phyloP scores from a whole-genome alignment of 768 basidiomycete species.

The Amanita exitialis region DNA sequence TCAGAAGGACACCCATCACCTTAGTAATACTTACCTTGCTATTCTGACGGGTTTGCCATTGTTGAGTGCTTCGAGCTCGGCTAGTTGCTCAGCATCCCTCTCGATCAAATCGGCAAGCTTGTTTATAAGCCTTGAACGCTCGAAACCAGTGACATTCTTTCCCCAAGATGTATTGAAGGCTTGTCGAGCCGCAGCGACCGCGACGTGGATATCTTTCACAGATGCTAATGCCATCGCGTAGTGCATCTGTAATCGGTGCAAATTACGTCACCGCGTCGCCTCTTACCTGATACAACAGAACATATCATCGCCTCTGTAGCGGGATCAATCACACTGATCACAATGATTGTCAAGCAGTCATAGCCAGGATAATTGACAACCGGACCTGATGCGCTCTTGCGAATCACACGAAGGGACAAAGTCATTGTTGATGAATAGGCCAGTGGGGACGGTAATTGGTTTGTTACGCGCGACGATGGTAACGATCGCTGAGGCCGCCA shows the following conservation, averaged over 20 bases:
- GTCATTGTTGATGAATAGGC: slow-evolving; percentile 87
- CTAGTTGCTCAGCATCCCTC: slow-evolving; percentile 69
- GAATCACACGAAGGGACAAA: slow-evolving; percentile 74
- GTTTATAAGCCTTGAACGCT: slow-evolving; percentile 72
- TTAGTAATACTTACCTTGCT: slow-evolving; percentile 19
- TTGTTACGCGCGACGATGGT: slow-evolving; percentile 32
- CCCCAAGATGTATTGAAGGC: slow-evolving; percentile 88
- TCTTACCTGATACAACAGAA: slow-evolving; percentile 51
- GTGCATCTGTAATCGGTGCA: background rate
- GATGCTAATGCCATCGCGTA: slow-evolving; percentile 32
- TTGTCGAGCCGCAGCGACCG: slow-evolving; percentile 72
- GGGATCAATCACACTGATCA: slow-evolving; percentile 63
- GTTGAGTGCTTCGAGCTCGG: slow-evolving; percentile 78
- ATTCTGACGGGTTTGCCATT: slow-evolving; percentile 82
- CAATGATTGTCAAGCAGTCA: background rate
- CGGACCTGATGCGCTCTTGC: slow-evolving; percentile 53
- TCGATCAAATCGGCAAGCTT: slow-evolving; percentile 89
- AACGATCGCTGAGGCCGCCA: slow-evolving; percentile 30
- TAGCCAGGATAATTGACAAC: slow-evolving; percentile 5
- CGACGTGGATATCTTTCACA: slow-evolving; percentile 68
- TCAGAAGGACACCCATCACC: background rate
- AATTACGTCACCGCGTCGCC: background rate
- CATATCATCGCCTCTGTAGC: slow-evolving; percentile 69
- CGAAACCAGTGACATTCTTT: slow-evolving; percentile 74
- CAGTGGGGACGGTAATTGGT: slow-evolving; percentile 59